Evolutionary conservation across 495 filamentous ascomycete genomes (phyloP).

Genomic region (Thermochaetoides thermophila): DNA sequence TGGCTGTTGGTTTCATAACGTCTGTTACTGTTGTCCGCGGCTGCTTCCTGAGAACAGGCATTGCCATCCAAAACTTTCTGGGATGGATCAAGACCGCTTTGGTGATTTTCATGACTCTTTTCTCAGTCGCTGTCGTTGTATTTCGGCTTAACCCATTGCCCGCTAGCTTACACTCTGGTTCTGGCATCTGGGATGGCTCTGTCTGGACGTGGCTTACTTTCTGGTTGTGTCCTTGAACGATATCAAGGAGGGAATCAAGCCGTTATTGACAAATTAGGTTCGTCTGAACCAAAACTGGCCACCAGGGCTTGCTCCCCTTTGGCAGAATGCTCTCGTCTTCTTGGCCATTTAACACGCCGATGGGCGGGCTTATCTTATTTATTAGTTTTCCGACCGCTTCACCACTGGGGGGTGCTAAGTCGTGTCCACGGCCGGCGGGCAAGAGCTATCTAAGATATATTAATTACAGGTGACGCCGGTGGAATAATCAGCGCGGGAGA

Average conservation of each 20-base stretch:
- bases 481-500: no score
- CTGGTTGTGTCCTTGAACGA: constrained; percentile 52
- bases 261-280: constrained; percentile 32
- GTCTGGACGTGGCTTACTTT: constrained; percentile 52
- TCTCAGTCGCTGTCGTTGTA: constrained; percentile 40
- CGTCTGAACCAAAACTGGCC: constrained; percentile 39
- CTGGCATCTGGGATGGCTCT: constrained; percentile 36
- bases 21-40: constrained; percentile 48
- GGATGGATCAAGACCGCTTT: constrained; percentile 52
- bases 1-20: constrained; percentile 48
- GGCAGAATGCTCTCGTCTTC: constrained; percentile 46
- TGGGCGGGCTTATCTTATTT: constrained; percentile 51
- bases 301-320: constrained; percentile 49
- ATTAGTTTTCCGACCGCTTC: no score
- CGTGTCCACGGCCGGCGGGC: no score
- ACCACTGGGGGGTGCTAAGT: no score
- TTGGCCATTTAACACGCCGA: constrained; percentile 49
- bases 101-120: constrained; percentile 49
- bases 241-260: constrained; percentile 49
- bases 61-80: constrained; percentile 49
- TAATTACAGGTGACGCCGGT: no score
- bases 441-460: no score
- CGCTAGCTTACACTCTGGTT: constrained; percentile 19
- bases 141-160: constrained; percentile 16
- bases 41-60: constrained; percentile 44